Evolutionary conservation across 208 protist genomes (phyloP).

Genomic region (Crithidia sp.): DNA sequence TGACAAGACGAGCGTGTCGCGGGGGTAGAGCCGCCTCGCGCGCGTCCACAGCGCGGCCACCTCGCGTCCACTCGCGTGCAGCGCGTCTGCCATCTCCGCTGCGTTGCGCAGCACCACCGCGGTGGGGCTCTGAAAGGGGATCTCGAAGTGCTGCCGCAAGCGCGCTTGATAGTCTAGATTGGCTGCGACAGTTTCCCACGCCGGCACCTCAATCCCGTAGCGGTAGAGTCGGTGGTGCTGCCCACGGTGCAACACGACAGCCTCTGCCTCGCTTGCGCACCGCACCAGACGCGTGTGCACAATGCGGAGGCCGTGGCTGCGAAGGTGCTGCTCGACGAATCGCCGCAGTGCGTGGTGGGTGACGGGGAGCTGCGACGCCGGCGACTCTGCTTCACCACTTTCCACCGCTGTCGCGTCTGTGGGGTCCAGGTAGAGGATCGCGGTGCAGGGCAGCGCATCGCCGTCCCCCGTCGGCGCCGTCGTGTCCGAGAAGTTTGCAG

Average conservation of each 20-base stretch:
- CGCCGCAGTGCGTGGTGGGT: slow-evolving; percentile 6
- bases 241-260: slow-evolving; percentile 31
- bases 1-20: slow-evolving; percentile 36
- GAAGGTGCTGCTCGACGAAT: slow-evolving; percentile 32
- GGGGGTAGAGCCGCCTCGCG: slow-evolving; percentile 14
- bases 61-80: slow-evolving; percentile 15
- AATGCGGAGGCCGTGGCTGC: slow-evolving; percentile 18
- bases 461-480: neutral
- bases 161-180: slow-evolving; percentile 13
- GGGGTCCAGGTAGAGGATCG: slow-evolving; percentile 36
- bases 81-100: slow-evolving; percentile 29
- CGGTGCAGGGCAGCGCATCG: neutral
- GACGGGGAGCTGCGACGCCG: neutral
- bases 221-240: slow-evolving; percentile 53
- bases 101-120: slow-evolving; percentile 29
- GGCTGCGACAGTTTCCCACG: slow-evolving; percentile 29
- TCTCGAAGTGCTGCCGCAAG: slow-evolving; percentile 31
- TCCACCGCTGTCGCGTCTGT: neutral
- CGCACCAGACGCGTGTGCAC: slow-evolving; percentile 28
- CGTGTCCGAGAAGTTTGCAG: neutral
- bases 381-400: neutral
- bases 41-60: slow-evolving; percentile 31
- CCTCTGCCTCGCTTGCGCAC: slow-evolving; percentile 28
- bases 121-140: slow-evolving; percentile 14
- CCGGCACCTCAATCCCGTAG: slow-evolving; percentile 48